Conservation (phyloP, 768 basidiomycete species). For the Trametes cubensis region DNA sequence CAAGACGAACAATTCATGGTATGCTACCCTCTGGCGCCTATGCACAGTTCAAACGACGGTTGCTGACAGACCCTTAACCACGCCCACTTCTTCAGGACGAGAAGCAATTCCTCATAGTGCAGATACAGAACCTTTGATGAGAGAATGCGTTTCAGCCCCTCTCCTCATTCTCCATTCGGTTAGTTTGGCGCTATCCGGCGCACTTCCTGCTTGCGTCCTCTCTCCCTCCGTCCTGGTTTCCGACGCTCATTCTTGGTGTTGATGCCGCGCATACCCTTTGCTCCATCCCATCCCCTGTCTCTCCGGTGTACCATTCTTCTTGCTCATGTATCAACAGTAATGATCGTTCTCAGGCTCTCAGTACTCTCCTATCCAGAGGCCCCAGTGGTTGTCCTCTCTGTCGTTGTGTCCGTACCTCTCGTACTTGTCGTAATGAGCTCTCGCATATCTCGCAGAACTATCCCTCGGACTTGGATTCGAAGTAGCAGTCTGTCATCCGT, state of each 20-base stretch:
- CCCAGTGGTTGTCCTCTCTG: not conserved
- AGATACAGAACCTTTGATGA: slow-evolving; percentile 74
- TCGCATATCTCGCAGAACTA: slow-evolving; percentile 15
- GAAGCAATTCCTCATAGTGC: slow-evolving; percentile 93
- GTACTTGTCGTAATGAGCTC: slow-evolving; percentile 10
- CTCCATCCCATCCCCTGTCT: slow-evolving; percentile 10
- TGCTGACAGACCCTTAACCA: slow-evolving; percentile 2
- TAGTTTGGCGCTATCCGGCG: slow-evolving; percentile 6
- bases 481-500: slow-evolving; percentile 14
- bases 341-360: slow-evolving; percentile 15
- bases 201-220: not conserved
- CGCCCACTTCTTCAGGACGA: slow-evolving; percentile 59
- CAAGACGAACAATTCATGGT: slow-evolving; percentile 94
- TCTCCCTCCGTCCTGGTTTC: not conserved
- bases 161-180: slow-evolving; percentile 1
- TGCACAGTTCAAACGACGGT: not conserved
- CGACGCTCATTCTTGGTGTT: not conserved
- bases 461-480: slow-evolving; percentile 1
- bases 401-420: slow-evolving; percentile 14
- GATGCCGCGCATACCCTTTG: slow-evolving; percentile 8
- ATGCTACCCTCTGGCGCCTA: slow-evolving; percentile 30
- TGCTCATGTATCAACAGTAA: slow-evolving; percentile 22
- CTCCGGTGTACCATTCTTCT: slow-evolving; percentile 18
- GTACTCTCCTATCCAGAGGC: not conserved
- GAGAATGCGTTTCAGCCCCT: not conserved